Evolutionary conservation across 176 grass and related monocot genomes (phyloP), one percentile per base, ranked within the genome.

Genomic region (Hyparrhenia diplandra): DNA sequence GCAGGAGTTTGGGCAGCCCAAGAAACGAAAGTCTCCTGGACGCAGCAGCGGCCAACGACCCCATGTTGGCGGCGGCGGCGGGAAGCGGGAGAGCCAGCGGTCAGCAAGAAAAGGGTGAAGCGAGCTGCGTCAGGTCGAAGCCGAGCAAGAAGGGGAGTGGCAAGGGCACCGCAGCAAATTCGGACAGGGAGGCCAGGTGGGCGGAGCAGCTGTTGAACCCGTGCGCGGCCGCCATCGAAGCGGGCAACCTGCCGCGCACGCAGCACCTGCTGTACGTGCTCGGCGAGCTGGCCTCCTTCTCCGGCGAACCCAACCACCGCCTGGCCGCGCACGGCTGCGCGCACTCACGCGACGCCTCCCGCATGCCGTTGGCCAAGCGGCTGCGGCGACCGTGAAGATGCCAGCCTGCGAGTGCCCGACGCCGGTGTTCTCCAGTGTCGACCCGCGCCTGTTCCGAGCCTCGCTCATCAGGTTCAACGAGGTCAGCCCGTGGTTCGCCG

Each of bases 171-270:
- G 74, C 79, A 1, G 80, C 47, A 16, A 84, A 59, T 10, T 70
- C 67, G 42, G 79, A 82, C 76, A 67, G 80, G 60, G 90, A 99
- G 39, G 74, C 80, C 46, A 82, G 89, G 86, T 99, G 96, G 96
- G 96, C 96, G 18, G 96, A 99, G 82, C 90, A 99, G 79, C 91
- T 99, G 70, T 73, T 99, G 36, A 91, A 91, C 55, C 90, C 89
- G 46, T 99, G 93, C 87, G 90, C 87, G 36, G 67, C 69, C 4
- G 96, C 93, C 55, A 84, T 95, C 43, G 87, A 99, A 73, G 73
- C 83, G 0, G 87, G 86, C 68, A 95, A 99, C 81, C 41, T 88
- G 54, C 80, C 96, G 14, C 89, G 90, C 20, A 83, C 89, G 78
- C 93, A 89, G 77, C 89, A 99, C 77, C 73, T 99, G n/a, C 67